Conservation (phyloP, 2,329 filamentous ascomycete species). For the Phyllosticta citrichinensis region DNA sequence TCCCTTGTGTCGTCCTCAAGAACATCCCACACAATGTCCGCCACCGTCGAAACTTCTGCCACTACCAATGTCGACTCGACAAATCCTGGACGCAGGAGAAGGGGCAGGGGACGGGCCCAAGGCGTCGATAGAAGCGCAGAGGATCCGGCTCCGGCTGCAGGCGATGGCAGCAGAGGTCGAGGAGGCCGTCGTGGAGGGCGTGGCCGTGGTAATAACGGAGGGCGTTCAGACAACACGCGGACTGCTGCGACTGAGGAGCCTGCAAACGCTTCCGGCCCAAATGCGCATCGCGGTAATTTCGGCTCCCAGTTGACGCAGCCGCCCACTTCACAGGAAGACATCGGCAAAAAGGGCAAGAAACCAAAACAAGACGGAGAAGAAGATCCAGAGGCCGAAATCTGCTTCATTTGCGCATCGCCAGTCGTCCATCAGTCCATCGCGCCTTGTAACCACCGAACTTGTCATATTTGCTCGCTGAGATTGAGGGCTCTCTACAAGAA, state of each 20-base stretch:
- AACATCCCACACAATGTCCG: not conserved
- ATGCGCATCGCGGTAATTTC: not conserved
- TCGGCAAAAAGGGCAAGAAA: not conserved
- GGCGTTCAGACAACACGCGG: not conserved
- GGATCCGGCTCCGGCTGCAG: not conserved
- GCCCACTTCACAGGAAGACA: not conserved
- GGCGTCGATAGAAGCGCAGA: not conserved
- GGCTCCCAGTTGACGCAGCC: not conserved
- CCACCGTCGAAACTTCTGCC: not conserved
- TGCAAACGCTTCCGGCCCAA: not conserved
- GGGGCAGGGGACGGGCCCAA: constrained; percentile 5
- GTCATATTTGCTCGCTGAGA: constrained; percentile 87
- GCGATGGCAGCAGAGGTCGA: constrained; percentile 2
- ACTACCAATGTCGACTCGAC: not conserved
- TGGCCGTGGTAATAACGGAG: constrained; percentile 8
- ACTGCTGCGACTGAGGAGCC: not conserved
- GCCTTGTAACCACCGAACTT: constrained; percentile 92
- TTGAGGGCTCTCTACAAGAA: constrained; percentile 93
- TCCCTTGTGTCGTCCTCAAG: not conserved
- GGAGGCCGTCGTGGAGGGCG: constrained; percentile 9
- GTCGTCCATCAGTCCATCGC: constrained; percentile 81
- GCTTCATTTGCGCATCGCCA: constrained; percentile 93
- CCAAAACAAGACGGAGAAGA: constrained; percentile 27
- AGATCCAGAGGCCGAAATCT: constrained; percentile 65
- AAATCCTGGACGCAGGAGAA: constrained; percentile 2